A percentile compares a stretch with the other conserved stretches of the same genome.
These are phyloP conservation scores for Neofusicoccum sp. DNA, from an alignment of 2,329 filamentous ascomycete genomes.

Conservation along the genomic window DNA sequence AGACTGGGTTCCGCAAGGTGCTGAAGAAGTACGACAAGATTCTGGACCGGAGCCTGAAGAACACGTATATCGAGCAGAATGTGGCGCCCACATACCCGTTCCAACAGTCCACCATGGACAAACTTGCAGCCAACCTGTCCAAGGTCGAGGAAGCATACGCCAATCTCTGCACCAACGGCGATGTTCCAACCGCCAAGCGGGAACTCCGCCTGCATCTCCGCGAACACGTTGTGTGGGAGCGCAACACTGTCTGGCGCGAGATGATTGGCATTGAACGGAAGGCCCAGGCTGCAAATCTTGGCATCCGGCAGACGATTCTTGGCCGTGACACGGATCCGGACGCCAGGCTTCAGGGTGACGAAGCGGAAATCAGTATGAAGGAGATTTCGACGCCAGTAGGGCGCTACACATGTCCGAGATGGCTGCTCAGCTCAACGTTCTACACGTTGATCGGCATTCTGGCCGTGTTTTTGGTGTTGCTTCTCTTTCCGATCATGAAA, in stretches of 20 bases:
- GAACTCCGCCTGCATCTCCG: slow-evolving; percentile 87
- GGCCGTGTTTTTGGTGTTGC: slow-evolving; percentile 68
- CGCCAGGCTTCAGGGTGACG: slow-evolving; percentile 80
- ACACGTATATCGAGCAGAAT: slow-evolving; percentile 68
- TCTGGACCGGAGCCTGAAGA: slow-evolving; percentile 75
- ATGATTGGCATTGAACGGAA: slow-evolving; percentile 98
- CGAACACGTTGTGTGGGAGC: slow-evolving; percentile 98
- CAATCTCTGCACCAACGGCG: slow-evolving; percentile 76
- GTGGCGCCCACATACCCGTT: slow-evolving; percentile 84
- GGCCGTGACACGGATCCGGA: slow-evolving; percentile 68
- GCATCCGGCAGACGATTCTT: slow-evolving; percentile 72
- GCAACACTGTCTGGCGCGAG: slow-evolving; percentile 97
- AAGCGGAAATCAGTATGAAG: slow-evolving; percentile 63
- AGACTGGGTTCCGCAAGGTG: slow-evolving; percentile 93
- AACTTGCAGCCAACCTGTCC: slow-evolving; percentile 68
- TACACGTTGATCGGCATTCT: slow-evolving; percentile 71
- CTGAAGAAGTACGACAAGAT: slow-evolving; percentile 99
- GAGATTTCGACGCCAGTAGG: slow-evolving; percentile 79
- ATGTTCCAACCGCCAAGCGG: slow-evolving; percentile 71
- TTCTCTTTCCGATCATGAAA: slow-evolving; percentile 79
- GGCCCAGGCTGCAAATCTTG: slow-evolving; percentile 89
- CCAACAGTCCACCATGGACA: slow-evolving; percentile 65
- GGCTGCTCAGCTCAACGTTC: slow-evolving; percentile 81
- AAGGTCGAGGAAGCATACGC: slow-evolving; percentile 79
- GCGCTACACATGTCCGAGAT: slow-evolving; percentile 70